phyloP scores from a whole-genome alignment of 2,329 filamentous ascomycete species.

The Didymosphaeria variabile region DNA sequence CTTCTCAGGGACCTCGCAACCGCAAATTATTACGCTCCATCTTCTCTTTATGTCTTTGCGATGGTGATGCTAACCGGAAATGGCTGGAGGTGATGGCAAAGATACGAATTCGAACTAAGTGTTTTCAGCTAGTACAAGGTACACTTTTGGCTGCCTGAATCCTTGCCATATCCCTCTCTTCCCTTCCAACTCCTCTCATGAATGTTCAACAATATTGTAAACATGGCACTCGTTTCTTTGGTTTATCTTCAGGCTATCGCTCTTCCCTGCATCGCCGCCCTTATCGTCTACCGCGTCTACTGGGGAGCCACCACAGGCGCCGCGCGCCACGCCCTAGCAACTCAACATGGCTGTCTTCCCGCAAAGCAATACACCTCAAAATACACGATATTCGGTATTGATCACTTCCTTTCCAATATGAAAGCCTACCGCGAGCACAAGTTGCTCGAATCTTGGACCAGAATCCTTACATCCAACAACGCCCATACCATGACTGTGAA shows the following conservation, averaged over 20 bases:
- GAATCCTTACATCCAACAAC: conserved; percentile 13
- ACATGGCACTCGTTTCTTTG: conserved; percentile 27
- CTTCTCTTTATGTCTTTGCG: not conserved
- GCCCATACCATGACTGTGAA: conserved; percentile 22
- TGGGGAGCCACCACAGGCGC: conserved; percentile 39
- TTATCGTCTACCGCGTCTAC: conserved; percentile 30
- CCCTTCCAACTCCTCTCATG: too few relatives aligned
- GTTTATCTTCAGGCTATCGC: conserved; percentile 17
- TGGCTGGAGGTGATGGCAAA: not conserved
- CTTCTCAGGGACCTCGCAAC: not conserved
- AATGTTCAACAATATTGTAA: not conserved
- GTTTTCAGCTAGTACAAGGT: not conserved
- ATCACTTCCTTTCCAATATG: conserved; percentile 53
- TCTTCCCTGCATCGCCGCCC: conserved; percentile 21
- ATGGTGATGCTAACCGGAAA: not conserved
- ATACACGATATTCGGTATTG: conserved; percentile 60
- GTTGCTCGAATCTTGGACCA: conserved; percentile 20
- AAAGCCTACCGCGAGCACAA: conserved; percentile 41
- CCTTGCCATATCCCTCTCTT: too few relatives aligned
- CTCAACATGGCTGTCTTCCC: conserved; percentile 57
- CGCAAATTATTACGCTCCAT: not conserved
- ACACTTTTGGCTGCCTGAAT: not conserved
- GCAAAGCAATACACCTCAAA: conserved; percentile 53
- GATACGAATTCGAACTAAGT: not conserved
- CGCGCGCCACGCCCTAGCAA: conserved; percentile 43